These are phyloP conservation scores for Pluteus cervinus DNA, from an alignment of 768 basidiomycete genomes.

Conservation along the genomic window DNA sequence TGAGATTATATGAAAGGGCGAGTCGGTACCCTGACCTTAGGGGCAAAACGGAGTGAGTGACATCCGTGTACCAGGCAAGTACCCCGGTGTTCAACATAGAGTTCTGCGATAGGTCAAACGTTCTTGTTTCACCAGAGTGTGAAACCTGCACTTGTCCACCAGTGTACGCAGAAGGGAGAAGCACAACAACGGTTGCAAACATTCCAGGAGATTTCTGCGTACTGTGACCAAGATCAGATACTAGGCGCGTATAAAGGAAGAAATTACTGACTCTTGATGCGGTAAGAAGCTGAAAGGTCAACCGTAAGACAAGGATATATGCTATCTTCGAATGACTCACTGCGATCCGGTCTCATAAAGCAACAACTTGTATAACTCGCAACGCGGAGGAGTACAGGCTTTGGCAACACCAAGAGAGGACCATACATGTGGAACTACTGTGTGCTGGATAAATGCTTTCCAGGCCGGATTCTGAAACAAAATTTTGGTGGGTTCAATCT, in stretches of 20 bases:
- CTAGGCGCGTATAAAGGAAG: not conserved
- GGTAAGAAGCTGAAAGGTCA: conserved; percentile 29
- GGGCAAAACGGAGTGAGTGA: conserved; percentile 42
- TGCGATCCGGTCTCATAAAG: conserved; percentile 44
- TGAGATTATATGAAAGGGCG: conserved; percentile 44
- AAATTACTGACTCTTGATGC: conserved; percentile 36
- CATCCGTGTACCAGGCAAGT: conserved; percentile 50
- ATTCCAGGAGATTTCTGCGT: conserved; percentile 41
- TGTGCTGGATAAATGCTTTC: conserved; percentile 24
- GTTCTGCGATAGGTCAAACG: conserved; percentile 27
- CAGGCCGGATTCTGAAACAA: conserved; percentile 36
- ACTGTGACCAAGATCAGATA: conserved; percentile 15
- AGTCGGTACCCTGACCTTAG: conserved; percentile 44
- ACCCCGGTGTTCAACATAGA: conserved; percentile 29
- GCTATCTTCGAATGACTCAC: conserved; percentile 22
- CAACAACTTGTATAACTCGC: conserved; percentile 41
- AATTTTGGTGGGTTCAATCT: conserved; percentile 35
- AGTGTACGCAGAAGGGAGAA: conserved; percentile 39
- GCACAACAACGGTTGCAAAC: conserved; percentile 45
- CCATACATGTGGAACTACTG: conserved; percentile 25
- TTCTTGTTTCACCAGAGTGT: conserved; percentile 24
- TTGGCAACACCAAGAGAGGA: conserved; percentile 28
- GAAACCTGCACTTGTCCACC: conserved; percentile 42
- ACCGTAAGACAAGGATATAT: conserved; percentile 2
- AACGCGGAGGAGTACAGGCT: conserved; percentile 19